Percentiles rank a stretch among this genome's conserved stretches.
phyloP scores from a whole-genome alignment of 768 basidiomycete species.

The Pleurotus salmoneostramineus region DNA sequence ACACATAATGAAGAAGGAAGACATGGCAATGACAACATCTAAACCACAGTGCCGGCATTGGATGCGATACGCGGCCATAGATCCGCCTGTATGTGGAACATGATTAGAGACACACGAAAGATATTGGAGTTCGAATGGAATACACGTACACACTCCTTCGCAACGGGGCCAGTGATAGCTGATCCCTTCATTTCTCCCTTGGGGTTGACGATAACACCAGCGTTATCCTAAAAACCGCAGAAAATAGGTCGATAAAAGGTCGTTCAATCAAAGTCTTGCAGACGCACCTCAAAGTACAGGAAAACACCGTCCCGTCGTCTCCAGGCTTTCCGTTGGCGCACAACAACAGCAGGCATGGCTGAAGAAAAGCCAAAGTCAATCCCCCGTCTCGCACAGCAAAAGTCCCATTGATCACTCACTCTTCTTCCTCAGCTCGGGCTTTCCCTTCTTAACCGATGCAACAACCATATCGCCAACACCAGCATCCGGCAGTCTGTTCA shows the following conservation, averaged over 20 bases:
- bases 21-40: constrained; percentile 22
- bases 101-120: background rate
- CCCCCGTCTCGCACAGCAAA: no score
- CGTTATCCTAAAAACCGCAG: constrained; percentile 64
- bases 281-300: constrained; percentile 90
- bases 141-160: constrained; percentile 94
- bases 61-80: constrained; percentile 99
- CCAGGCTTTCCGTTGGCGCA: constrained; percentile 99
- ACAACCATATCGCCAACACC: constrained; percentile 95
- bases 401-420: constrained; percentile 50
- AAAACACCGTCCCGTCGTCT: constrained; percentile 97
- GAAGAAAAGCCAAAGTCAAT: background rate
- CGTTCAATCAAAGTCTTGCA: background rate
- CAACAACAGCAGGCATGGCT: constrained; percentile 97
- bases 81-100: constrained; percentile 64
- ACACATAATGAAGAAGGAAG: background rate
- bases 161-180: constrained; percentile 93
- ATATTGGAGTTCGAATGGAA: background rate
- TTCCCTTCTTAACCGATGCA: constrained; percentile 98
- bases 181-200: constrained; percentile 99
- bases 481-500: constrained; percentile 96
- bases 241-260: background rate
- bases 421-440: constrained; percentile 99
- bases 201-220: constrained; percentile 95
- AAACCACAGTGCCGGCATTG: constrained; percentile 98